Evolutionary conservation across 2,329 filamentous ascomycete genomes (phyloP).

Genomic region (Thelonectria blattea): DNA sequence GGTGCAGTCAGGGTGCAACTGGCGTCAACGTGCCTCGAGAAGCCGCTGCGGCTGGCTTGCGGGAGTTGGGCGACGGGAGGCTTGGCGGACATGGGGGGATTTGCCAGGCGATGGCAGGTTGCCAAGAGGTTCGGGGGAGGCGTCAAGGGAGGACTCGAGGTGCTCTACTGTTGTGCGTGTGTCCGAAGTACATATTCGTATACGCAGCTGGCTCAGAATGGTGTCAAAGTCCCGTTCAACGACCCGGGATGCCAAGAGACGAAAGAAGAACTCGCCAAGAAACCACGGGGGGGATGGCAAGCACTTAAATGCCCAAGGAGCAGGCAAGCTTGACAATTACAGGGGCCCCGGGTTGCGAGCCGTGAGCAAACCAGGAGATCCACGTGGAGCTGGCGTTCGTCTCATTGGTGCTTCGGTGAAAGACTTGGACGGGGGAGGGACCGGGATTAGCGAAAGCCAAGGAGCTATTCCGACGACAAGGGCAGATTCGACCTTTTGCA

Average conservation of each 20-base stretch:
- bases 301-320: slow-evolving; percentile 9
- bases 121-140: neutral
- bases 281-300: slow-evolving; percentile 4
- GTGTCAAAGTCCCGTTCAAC: neutral
- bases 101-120: neutral
- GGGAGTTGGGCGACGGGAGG: neutral
- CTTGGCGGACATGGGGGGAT: neutral
- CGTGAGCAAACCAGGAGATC: slow-evolving; percentile 12
- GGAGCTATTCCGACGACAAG: slow-evolving; percentile 8
- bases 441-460: slow-evolving; percentile 3
- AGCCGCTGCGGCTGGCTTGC: neutral
- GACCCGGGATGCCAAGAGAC: neutral
- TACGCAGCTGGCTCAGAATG: neutral
- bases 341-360: neutral
- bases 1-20: neutral
- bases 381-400: slow-evolving; percentile 8
- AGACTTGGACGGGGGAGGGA: neutral
- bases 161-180: neutral
- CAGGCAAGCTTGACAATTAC: too few relatives aligned
- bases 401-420: slow-evolving; percentile 4
- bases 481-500: neutral
- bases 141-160: neutral
- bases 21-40: slow-evolving; percentile 1
- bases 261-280: slow-evolving; percentile 7
- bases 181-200: too few relatives aligned